Base-by-base conservation (phyloP, 2,329 filamentous ascomycete species). In the Trichoderma atroviride region DNA sequence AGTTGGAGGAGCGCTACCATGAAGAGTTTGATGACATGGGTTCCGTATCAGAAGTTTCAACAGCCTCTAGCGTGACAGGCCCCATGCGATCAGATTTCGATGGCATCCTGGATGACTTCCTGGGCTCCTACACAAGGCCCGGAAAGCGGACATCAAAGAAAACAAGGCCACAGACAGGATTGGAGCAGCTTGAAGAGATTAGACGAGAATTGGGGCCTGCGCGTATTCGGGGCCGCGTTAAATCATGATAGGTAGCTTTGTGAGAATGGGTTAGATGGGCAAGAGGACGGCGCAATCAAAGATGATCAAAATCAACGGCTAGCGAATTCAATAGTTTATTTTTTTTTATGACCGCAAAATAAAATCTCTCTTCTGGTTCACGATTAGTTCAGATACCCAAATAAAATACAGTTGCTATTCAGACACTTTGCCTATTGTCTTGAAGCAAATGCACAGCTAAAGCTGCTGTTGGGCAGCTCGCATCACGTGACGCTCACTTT, bases 181-280 rank as follows among this genome's bases (percentile, higher is more conserved):
- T 97, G 73, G 90, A 92, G 80, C 93, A 98, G 83, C 83, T 98
- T 70, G 96, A 98, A 73, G 95, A 98, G 81, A 91, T 99, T 63
- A 86, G 96, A 65, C 87, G 87, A 72, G 92, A 89, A 7, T 80
- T 97, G 69, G 95, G 95, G 0, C 92, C 92, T 31, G 91, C 94
- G 35, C 88, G 89, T 70, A 79, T 97, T 69, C 77, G 76, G 22
- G 76, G 76, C 33, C 73, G 74, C 19, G 70, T 61, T n/a, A 62
- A 57, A 47, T 69, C 53, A 63, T 63, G 59, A 69, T 56, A 22
- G n/a, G 9, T 56, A 22, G 29, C 9, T 22, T 33, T 16, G 22
- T 13, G 69, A 50, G n/a, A 53, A 52, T 24, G 24, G 53, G 9
- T 50, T 37, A 60, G 29, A 55, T 29, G 43, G 52, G n/a, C 37